Evolutionary conservation across 176 grass and related monocot species (phyloP).

Genomic region (Musa troglodytarum): DNA sequence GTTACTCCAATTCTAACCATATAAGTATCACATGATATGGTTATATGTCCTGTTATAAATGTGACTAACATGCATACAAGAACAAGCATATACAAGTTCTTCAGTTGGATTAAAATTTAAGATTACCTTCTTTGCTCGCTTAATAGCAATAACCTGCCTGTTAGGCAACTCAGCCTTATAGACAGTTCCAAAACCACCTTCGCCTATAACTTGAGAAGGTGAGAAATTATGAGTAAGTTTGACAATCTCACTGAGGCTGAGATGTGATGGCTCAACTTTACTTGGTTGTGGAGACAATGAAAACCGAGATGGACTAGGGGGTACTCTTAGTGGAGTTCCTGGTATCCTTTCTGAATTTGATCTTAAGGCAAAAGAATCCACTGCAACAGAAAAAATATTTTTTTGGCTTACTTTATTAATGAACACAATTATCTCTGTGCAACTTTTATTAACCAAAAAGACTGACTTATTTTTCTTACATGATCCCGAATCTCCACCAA

Average conservation of each 20-base stretch:
- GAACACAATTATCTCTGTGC: background rate
- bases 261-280: conserved; percentile 52
- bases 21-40: background rate
- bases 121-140: conserved; percentile 79
- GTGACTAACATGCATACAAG: background rate
- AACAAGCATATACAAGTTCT: background rate
- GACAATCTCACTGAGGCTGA: conserved; percentile 61
- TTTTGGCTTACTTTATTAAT: background rate
- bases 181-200: conserved; percentile 79
- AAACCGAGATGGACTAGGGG: conserved; percentile 82
- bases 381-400: conserved; percentile 41
- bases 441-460: background rate
- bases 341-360: conserved; percentile 52
- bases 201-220: conserved; percentile 44
- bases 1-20: background rate
- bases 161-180: conserved; percentile 66
- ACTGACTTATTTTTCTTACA: conserved; percentile 32
- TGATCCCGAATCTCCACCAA: conserved; percentile 33
- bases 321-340: conserved; percentile 48
- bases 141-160: conserved; percentile 59
- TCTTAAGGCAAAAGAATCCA: conserved; percentile 48
- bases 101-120: conserved; percentile 9
- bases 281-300: conserved; percentile 54
- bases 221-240: conserved; percentile 90
- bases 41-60: background rate